Conservation (phyloP, 2,329 filamentous ascomycete genomes). For the Epichloe aotearoae region DNA sequence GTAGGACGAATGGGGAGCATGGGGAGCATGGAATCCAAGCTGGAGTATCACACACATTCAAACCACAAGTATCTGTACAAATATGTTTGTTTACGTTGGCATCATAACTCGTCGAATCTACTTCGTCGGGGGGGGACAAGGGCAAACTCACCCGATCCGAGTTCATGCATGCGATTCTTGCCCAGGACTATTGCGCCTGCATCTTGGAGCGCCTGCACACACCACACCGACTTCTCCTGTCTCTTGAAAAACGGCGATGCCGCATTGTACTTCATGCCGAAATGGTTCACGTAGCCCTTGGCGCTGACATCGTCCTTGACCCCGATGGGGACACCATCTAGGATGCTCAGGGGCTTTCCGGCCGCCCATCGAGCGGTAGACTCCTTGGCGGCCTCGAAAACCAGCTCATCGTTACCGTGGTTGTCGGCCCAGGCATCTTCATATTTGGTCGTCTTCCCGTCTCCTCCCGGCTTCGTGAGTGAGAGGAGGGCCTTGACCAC, state of each 20-base stretch:
- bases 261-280: slow-evolving; percentile 50
- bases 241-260: slow-evolving; percentile 36
- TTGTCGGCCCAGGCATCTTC: slow-evolving; percentile 61
- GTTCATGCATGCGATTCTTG: slow-evolving; percentile 69
- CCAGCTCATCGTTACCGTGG: slow-evolving; percentile 40
- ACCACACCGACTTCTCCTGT: slow-evolving; percentile 50
- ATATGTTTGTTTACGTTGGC: neutral
- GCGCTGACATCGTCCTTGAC: slow-evolving; percentile 73
- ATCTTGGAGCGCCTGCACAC: slow-evolving; percentile 56
- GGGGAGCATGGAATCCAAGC: neutral
- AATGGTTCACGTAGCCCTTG: slow-evolving; percentile 53
- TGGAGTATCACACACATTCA: slow-evolving; percentile 40
- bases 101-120: neutral
- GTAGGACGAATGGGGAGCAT: neutral
- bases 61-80: slow-evolving; percentile 58
- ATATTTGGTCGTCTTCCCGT: slow-evolving; percentile 45
- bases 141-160: slow-evolving; percentile 48
- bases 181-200: slow-evolving; percentile 64
- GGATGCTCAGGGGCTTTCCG: slow-evolving; percentile 49
- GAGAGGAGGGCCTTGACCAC: slow-evolving; percentile 61
- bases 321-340: slow-evolving; percentile 73
- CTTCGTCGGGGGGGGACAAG: neutral
- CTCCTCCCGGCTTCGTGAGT: slow-evolving; percentile 48
- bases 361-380: slow-evolving; percentile 61
- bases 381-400: slow-evolving; percentile 54